These are phyloP conservation scores for Chlamydomonas eustigma DNA, from an alignment of 139 green algal genomes.

Conservation along the genomic window DNA sequence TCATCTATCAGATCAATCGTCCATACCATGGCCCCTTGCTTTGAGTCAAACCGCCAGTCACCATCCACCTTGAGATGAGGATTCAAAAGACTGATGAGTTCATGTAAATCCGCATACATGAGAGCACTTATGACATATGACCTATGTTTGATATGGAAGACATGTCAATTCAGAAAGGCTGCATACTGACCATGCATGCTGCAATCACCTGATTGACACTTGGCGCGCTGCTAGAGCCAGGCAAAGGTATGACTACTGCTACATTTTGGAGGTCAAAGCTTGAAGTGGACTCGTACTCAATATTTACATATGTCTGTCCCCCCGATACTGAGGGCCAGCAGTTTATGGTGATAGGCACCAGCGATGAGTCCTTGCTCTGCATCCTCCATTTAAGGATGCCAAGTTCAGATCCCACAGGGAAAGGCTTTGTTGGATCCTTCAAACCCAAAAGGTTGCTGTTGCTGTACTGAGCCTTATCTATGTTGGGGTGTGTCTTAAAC, in stretches of 20 bases:
- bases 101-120: too few relatives aligned
- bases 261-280: conserved; percentile 90
- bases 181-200: too few relatives aligned
- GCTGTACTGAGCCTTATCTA: conserved; percentile 92
- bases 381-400: conserved; percentile 97
- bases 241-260: conserved; percentile 81
- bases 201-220: conserved; percentile 70
- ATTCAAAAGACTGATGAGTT: too few relatives aligned
- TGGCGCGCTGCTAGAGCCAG: conserved; percentile 48
- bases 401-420: conserved; percentile 82
- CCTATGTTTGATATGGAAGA: too few relatives aligned
- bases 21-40: conserved; percentile 72
- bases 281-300: conserved; percentile 92
- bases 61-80: conserved; percentile 75
- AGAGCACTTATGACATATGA: too few relatives aligned
- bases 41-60: conserved; percentile 80
- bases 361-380: conserved; percentile 61
- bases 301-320: conserved; percentile 92
- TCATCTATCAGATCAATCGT: conserved; percentile 88
- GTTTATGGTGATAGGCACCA: conserved; percentile 84
- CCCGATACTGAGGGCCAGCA: conserved; percentile 93
- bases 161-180: too few relatives aligned
- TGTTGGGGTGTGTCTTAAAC: conserved; percentile 99
- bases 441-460: conserved; percentile 72
- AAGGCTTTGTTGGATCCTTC: conserved; percentile 89